Conservation (phyloP, 805 yeast genomes). For the Yamadazyma olivae region DNA sequence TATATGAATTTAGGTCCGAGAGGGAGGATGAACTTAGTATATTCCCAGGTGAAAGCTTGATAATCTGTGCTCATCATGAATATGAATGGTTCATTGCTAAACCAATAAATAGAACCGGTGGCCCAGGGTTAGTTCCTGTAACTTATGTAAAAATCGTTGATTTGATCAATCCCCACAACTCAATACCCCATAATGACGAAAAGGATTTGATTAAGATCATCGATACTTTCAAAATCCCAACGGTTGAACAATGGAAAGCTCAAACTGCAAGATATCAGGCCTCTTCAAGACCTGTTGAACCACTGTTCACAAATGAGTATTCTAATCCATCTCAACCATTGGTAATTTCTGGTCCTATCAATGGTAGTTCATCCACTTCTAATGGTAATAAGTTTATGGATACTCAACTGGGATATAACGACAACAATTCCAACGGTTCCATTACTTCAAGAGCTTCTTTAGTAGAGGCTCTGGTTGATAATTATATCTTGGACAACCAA, state of each 20-base stretch:
- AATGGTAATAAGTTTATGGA: no score
- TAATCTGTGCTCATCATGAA: conserved; percentile 94
- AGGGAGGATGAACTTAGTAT: conserved; percentile 82
- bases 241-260: conserved; percentile 94
- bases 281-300: conserved; percentile 57
- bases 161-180: conserved; percentile 40
- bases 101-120: conserved; percentile 91
- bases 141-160: conserved; percentile 85
- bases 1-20: conserved; percentile 85
- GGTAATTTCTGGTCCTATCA: background rate
- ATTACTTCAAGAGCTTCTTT: conserved; percentile 34
- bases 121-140: conserved; percentile 95
- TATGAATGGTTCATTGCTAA: conserved; percentile 98
- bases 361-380: conserved; percentile 2
- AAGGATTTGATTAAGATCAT: conserved; percentile 52
- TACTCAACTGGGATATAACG: conserved; percentile 12
- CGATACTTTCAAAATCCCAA: conserved; percentile 69
- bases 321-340: background rate
- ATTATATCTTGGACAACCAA: conserved; percentile 77
- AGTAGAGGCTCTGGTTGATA: conserved; percentile 70
- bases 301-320: background rate
- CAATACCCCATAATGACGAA: conserved; percentile 33
- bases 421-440: conserved; percentile 17
- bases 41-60: conserved; percentile 80
- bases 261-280: conserved; percentile 91